Evolutionary conservation across 345 rosid species (phyloP).

Genomic region (Cardamine occulta): DNA sequence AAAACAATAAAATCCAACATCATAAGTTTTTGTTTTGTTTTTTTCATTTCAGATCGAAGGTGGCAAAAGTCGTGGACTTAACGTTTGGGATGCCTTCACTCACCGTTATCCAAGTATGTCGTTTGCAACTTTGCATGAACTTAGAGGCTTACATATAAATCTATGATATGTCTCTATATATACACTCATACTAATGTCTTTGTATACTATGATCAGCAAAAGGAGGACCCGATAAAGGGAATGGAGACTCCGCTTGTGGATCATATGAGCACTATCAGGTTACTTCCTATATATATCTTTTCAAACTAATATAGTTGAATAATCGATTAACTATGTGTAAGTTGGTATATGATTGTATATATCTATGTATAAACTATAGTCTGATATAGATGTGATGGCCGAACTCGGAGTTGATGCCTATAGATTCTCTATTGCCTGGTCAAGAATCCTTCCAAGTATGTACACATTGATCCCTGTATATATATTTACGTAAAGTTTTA

Average conservation of each 20-base stretch:
- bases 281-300: neutral
- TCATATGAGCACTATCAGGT: conserved; percentile 31
- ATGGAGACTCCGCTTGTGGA: conserved; percentile 42
- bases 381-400: conserved; percentile 18
- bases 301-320: too few relatives aligned
- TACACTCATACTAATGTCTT: conserved; percentile 5
- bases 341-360: too few relatives aligned
- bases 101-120: conserved; percentile 49
- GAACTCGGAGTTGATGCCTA: conserved; percentile 22
- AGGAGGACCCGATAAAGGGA: conserved; percentile 45
- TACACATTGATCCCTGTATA: neutral
- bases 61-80: neutral
- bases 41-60: too few relatives aligned
- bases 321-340: too few relatives aligned
- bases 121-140: conserved; percentile 27
- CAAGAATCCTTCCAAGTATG: conserved; percentile 40
- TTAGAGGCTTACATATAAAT: too few relatives aligned
- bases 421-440: conserved; percentile 44
- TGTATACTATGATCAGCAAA: conserved; percentile 37
- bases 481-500: too few relatives aligned
- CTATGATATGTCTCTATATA: neutral
- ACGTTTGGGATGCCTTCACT: conserved; percentile 53
- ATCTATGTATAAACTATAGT: conserved; percentile 17
- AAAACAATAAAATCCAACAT: neutral
- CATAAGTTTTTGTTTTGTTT: too few relatives aligned